Base-by-base conservation (phyloP, 192 early-diverging fungal species). In the Linderina pennispora region DNA sequence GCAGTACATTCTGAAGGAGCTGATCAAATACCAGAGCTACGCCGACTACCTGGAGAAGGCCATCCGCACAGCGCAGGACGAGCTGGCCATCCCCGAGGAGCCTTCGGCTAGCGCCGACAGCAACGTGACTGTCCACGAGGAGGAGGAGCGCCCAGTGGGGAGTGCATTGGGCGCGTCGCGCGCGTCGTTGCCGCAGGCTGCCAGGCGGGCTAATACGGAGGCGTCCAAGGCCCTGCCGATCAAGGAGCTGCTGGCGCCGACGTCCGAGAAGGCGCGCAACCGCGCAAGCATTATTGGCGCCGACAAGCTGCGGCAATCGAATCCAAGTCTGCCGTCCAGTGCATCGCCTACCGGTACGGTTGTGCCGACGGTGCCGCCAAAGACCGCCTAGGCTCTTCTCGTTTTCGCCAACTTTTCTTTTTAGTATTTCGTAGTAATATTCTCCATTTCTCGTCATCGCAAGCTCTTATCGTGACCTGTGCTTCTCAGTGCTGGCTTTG, bases 1-100 rank as follows among this genome's bases (percentile, higher is more conserved):
- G 9, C 80, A 84, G 50, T 80, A 86, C 55, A 61, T 90, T 22
- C 53, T 90, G 28, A 79, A 86, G 59, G 87, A 90, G 69, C 84
- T 87, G 53, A 82, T 90, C 64, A 90, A 87, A 52, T 84, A 87
- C 45, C 83, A 86, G 53, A 85, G 82, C 49, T 90, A 90, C 43
- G 79, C 80, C 8, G 84, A 90, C 44, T 77, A 74, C 19, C 51
- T 90, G 55, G 80, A 86, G 54, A 80, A 80, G 22, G 78, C 80
- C n/a, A 54, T 81, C 0, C 52, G 59, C 50, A 65, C 68, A 58
- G 62, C 66, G 53, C 62, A 73, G 33, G 70, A 74, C 24, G 70
- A 66, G 18, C 41, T 65, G 18, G 45, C 53, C 3, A 74, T 72
- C 16, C 68, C 68, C 9, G 68, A 72, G 49, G 68, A 72, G 25